Evolutionary conservation across 306 rosid species (phyloP), one percentile per base, ranked within the genome.

Genomic region (Arachis stenosperma): DNA sequence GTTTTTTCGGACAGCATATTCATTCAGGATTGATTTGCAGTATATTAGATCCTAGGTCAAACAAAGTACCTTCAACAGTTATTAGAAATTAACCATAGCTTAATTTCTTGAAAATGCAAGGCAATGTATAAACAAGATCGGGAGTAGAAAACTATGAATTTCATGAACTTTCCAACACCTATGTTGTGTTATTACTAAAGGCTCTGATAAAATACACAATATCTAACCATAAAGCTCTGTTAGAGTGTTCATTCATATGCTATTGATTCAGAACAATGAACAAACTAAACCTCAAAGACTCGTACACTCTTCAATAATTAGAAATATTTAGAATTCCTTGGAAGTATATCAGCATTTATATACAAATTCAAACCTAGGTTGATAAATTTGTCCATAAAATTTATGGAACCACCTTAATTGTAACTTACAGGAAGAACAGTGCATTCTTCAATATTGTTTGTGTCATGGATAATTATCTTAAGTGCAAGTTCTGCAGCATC

Each of bases 401-500:
- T 36, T 12, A 36, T 17, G 10, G 37, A 33, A 4, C 37, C 43
- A 36, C 17, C 44, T 4, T 33, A 33, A 56, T 41, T 70, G 40
- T 5, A 70, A 71, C 75, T 58, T 44, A 58, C 75, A 58, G 75
- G 75, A 29, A 44, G 46, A 57, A 11, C 33, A 4, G 6, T 56
- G 14, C 33, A 29, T 13, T 43, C 9, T 2, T 58, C 75, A 55
- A 15, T 4, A 33, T 33, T 57, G 30, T 71, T 42, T 39, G n/a
- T 71, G n/a, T 29, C 33, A 15, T 44, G 30, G 1, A 8, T 8
- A 27, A 44, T 29, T 42, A 30, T 29, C 7, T 71, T 40, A 44
- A 71, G 75, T 22, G 75, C 67, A 44, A 71, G 33, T 29, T 71
- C 46, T 29, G 75, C 75, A n/a, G 56, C 75, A 43, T 71, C 75